phyloP scores from a whole-genome alignment of 108 stramenopile genomes.

The Cyclotella cryptica region DNA sequence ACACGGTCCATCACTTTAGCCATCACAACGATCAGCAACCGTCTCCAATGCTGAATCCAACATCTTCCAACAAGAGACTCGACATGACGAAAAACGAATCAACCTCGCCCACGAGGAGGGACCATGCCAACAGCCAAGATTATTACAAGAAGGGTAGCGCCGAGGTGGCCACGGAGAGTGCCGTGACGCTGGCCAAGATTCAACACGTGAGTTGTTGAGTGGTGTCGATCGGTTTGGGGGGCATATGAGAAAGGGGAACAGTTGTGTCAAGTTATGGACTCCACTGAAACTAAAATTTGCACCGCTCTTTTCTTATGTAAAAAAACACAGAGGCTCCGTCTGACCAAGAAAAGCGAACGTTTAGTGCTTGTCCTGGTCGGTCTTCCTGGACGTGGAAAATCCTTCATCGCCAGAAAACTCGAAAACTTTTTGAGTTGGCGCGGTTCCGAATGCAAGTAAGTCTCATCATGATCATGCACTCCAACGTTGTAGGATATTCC shows the following conservation, averaged over 20 bases:
- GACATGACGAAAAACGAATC: too few species aligned
- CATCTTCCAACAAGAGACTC: too few species aligned
- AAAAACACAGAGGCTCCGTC: constrained; percentile 60
- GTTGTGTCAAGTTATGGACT: background rate
- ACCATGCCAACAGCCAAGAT: background rate
- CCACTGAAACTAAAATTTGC: too few species aligned
- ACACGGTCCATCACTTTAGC: too few species aligned
- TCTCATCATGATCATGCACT: background rate
- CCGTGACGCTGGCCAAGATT: constrained; percentile 70
- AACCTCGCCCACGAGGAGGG: too few species aligned
- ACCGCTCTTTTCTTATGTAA: too few species aligned
- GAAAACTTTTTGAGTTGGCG: constrained; percentile 85
- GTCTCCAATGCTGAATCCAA: too few species aligned
- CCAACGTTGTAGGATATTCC: background rate
- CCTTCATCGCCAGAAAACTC: constrained; percentile 90
- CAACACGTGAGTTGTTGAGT: constrained; percentile 65
- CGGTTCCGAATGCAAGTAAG: constrained; percentile 63
- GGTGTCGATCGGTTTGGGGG: background rate
- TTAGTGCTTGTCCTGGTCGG: constrained; percentile 88
- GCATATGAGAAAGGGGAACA: too few species aligned
- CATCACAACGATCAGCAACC: too few species aligned
- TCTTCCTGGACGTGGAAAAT: constrained; percentile 90
- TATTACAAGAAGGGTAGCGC: constrained; percentile 77
- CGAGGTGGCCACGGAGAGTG: constrained; percentile 67
- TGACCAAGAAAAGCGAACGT: constrained; percentile 72